Percentiles rank a stretch among this genome's conserved stretches.
These are phyloP conservation scores for Talaromyces sp. DNA, from an alignment of 2,329 filamentous ascomycete genomes.

Conservation along the genomic window DNA sequence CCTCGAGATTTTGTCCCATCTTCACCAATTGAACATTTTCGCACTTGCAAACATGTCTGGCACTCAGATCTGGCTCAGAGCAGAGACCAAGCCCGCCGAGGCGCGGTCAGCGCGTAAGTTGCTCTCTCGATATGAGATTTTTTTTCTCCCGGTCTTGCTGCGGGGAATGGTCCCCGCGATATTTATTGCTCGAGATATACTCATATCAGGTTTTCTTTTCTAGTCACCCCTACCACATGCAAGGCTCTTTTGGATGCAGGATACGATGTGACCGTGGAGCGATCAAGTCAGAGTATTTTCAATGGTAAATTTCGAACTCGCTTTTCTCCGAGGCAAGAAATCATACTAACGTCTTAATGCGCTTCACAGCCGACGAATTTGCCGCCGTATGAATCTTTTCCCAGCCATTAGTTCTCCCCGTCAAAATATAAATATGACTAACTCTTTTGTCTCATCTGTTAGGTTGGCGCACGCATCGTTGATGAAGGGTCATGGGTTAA, in stretches of 20 bases:
- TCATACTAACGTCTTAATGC: background rate
- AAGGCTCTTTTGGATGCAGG: slow-evolving; percentile 63
- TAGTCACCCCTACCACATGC: slow-evolving; percentile 47
- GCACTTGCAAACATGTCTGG: slow-evolving; percentile 21
- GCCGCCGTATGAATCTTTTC: slow-evolving; percentile 5
- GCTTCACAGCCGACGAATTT: slow-evolving; percentile 9
- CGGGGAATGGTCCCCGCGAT: background rate
- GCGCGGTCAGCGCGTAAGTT: slow-evolving; percentile 46
- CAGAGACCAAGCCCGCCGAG: slow-evolving; percentile 56
- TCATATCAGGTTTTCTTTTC: slow-evolving; percentile 4
- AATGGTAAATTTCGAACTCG: slow-evolving; percentile 27
- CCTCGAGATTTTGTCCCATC: background rate
- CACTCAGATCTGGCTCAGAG: slow-evolving; percentile 50
- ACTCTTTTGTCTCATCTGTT: slow-evolving; percentile 35
- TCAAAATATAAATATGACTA: background rate
- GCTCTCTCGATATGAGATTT: slow-evolving; percentile 3
- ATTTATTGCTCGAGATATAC: slow-evolving; percentile 5
- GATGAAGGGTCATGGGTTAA: slow-evolving; percentile 60
- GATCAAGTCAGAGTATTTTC: slow-evolving; percentile 60
- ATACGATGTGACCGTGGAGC: slow-evolving; percentile 64
- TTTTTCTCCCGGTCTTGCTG: background rate
- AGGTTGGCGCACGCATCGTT: slow-evolving; percentile 60
- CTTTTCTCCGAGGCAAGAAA: background rate
- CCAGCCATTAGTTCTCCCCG: background rate
- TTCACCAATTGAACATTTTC: slow-evolving; percentile 6